Evolutionary conservation across 192 early-diverging fungal species (phyloP).

Genomic region (Coemansia sp.): DNA sequence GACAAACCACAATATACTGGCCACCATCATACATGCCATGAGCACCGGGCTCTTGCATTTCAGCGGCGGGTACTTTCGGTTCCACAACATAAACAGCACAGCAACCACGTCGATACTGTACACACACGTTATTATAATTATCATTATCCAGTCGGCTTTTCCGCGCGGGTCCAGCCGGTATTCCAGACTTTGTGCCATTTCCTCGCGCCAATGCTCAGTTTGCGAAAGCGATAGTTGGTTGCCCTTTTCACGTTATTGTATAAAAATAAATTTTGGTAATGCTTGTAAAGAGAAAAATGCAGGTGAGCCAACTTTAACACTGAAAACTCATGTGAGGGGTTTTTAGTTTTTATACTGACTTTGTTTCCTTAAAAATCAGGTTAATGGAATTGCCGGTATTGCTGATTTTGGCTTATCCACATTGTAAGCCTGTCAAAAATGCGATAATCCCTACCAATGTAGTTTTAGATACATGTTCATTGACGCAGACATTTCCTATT

Average conservation of each 20-base stretch:
- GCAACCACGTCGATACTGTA: conserved; percentile 23
- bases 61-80: conserved; percentile 41
- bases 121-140: conserved; percentile 9
- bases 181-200: background rate
- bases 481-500: too few relatives aligned
- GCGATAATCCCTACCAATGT: too few relatives aligned
- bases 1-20: conserved; percentile 23
- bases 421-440: too few relatives aligned
- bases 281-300: too few relatives aligned
- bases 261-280: background rate
- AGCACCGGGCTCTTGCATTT: conserved; percentile 39
- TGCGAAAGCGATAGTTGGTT: conserved; percentile 24
- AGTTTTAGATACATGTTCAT: too few relatives aligned
- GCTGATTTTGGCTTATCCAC: too few relatives aligned
- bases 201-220: conserved; percentile 19
- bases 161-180: conserved; percentile 27
- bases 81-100: conserved; percentile 19
- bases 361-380: too few relatives aligned
- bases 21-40: conserved; percentile 16
- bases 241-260: conserved; percentile 14
- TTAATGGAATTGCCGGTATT: too few relatives aligned
- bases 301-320: too few relatives aligned
- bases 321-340: too few relatives aligned
- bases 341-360: too few relatives aligned
- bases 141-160: conserved; percentile 15